These are phyloP conservation scores for Bothriochloa decipiens DNA, from an alignment of 176 grass and related monocot genomes.

Conservation along the genomic window DNA sequence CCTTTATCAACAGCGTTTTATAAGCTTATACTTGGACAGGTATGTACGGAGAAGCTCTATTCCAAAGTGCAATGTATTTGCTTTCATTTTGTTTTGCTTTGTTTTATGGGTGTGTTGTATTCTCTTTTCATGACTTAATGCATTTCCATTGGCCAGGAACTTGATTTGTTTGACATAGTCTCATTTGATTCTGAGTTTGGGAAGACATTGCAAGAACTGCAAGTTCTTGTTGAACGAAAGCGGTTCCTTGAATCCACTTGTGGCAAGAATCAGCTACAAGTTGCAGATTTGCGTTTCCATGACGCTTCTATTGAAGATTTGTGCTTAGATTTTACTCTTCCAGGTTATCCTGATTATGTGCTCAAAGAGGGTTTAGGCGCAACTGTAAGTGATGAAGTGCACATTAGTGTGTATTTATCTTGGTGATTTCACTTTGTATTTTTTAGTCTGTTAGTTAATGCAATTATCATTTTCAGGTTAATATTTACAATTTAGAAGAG, in stretches of 20 bases:
- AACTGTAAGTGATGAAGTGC: slow-evolving; percentile 51
- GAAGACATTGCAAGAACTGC: slow-evolving; percentile 86
- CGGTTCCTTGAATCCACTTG: slow-evolving; percentile 52
- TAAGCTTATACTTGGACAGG: slow-evolving; percentile 83
- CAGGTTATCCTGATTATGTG: slow-evolving; percentile 85
- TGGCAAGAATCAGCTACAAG: slow-evolving; percentile 48
- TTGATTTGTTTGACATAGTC: slow-evolving; percentile 87
- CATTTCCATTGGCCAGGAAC: slow-evolving; percentile 60
- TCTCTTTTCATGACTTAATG: slow-evolving; percentile 4
- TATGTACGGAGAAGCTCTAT: slow-evolving; percentile 42
- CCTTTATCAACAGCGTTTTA: slow-evolving; percentile 84
- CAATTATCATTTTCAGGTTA: slow-evolving; percentile 55
- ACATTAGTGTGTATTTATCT: slow-evolving; percentile 1
- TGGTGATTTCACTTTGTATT: slow-evolving; percentile 25
- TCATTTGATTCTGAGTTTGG: slow-evolving; percentile 81
- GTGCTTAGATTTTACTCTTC: slow-evolving; percentile 89
- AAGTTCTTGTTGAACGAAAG: slow-evolving; percentile 68
- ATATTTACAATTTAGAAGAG: slow-evolving; percentile 82
- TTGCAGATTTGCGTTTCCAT: slow-evolving; percentile 58
- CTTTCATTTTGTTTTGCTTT: slow-evolving; percentile 27
- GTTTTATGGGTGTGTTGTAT: slow-evolving; percentile 10
- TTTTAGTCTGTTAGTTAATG: slow-evolving; percentile 20
- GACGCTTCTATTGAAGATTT: slow-evolving; percentile 72
- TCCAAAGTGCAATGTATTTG: not conserved
- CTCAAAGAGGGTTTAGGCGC: slow-evolving; percentile 74